Base-by-base conservation (phyloP, 2,329 filamentous ascomycete species). In the Cordyceps fumosorosea region DNA sequence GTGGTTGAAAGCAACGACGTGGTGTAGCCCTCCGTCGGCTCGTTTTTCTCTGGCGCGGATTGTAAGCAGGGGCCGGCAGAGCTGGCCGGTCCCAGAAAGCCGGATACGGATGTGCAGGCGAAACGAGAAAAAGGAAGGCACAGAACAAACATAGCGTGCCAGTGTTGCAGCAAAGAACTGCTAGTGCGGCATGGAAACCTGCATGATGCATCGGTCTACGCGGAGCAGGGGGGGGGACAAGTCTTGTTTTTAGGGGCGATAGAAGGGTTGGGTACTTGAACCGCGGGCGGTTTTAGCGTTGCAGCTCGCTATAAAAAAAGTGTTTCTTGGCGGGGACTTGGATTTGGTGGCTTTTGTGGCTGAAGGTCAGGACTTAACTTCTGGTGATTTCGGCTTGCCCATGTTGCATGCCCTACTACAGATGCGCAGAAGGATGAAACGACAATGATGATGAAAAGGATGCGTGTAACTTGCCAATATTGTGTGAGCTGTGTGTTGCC, bases 41-140 rank as follows among this genome's bases (percentile, higher is more conserved):
- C 11, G 11, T 37, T 37, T 37, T 12, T 6, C 10, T 47, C 7
- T 47, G n/a, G 44, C 8, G 44, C 44, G 44, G n/a, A 7, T n/a
- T 47, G 44, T 2, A 47, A 22, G 34, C 34, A 37, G 11, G 29
- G 10, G 34, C 34, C 34, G 34, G 34, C 42, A 53, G 20, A 29
- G 16, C 59, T 32, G 29, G 22, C 51, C 53, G 53, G 47, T 55
- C 45, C 60, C 53, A 52, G 47, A 20, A 62, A 62, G n/a, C 60
- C 60, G 60, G 60, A 62, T 62, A 62, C 60, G 60, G 53, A 62
- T n/a, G 18, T 24, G 34, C 60, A 56, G 53, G 20, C 24, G 16
- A 45, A 16, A 16, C n/a, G 32, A 20, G 8, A 29, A 55, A 42
- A 44, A 26, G 12, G 11, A 56, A 56, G 18, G 34, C 8, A 10